A percentile compares a stretch with the other conserved stretches of the same genome.
phyloP scores from a whole-genome alignment of 1,284 basidiomycete genomes.

The Ceratorhiza oryzae-sativae region DNA sequence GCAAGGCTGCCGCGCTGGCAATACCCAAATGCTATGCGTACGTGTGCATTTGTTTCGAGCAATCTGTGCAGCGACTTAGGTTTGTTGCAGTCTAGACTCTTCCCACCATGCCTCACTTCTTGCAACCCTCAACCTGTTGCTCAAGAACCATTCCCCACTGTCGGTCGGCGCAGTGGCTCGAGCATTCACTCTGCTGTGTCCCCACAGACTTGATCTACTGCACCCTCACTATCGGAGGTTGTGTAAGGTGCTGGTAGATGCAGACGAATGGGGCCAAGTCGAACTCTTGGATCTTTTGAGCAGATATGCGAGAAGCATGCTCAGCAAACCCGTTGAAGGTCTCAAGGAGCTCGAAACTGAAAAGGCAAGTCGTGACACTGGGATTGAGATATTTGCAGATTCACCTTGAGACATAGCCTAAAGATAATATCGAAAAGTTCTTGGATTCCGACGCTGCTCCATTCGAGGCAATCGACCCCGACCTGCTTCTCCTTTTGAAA shows the following conservation, averaged over 20 bases:
- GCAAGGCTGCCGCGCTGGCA: conserved; percentile 89
- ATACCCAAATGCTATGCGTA: conserved; percentile 87
- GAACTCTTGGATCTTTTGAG: conserved; percentile 79
- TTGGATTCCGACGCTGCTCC: conserved; percentile 41
- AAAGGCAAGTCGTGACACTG: conserved; percentile 19
- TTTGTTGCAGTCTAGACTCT: conserved; percentile 69
- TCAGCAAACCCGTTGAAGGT: conserved; percentile 67
- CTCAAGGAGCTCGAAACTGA: conserved; percentile 46
- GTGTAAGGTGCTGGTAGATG: conserved; percentile 84
- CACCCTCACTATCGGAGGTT: conserved; percentile 89
- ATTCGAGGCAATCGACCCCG: conserved; percentile 68
- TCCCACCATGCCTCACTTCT: conserved; percentile 76
- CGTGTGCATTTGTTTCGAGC: conserved; percentile 48
- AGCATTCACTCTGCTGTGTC: conserved; percentile 85
- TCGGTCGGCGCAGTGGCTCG: conserved; percentile 86
- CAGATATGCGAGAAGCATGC: conserved; percentile 85
- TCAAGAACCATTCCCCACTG: conserved; percentile 85
- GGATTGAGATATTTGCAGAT: not conserved
- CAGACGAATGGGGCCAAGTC: conserved; percentile 96
- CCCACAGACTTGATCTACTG: conserved; percentile 82
- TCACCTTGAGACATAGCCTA: conserved; percentile 20
- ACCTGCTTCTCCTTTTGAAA: conserved; percentile 78
- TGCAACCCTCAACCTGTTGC: conserved; percentile 74
- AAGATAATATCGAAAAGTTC: conserved; percentile 26
- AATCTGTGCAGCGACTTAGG: not conserved